Evolutionary conservation across 176 grass and related monocot species (phyloP).

Genomic region (Musa beccarii): DNA sequence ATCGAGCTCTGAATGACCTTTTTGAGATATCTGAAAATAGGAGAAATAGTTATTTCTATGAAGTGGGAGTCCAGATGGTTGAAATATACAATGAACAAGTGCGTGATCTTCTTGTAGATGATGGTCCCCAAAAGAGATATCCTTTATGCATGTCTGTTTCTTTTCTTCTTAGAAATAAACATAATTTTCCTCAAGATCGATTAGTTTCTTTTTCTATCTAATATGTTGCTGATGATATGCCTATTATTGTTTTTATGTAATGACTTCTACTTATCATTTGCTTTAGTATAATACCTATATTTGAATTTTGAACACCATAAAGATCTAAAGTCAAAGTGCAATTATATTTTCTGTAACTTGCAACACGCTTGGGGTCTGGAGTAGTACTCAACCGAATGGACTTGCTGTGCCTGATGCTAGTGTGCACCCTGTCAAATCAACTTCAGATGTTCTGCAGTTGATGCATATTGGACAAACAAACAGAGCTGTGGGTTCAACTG

Average conservation of each 20-base stretch:
- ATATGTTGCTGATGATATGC: background rate
- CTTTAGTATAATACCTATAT: too few species aligned
- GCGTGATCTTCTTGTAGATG: conserved; percentile 13
- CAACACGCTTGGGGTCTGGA: conserved; percentile 14
- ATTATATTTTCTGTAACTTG: conserved; percentile 2
- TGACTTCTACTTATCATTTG: too few species aligned
- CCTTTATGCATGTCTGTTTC: background rate
- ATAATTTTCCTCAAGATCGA: background rate
- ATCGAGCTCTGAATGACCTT: conserved; percentile 19
- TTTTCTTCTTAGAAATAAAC: background rate
- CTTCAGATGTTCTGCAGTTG: conserved; percentile 15
- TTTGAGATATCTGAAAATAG: conserved; percentile 12
- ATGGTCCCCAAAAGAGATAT: conserved; percentile 21
- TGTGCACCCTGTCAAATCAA: conserved; percentile 16
- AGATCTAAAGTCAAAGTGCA: background rate
- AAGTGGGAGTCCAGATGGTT: conserved; percentile 23
- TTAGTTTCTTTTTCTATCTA: background rate
- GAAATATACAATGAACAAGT: conserved; percentile 26
- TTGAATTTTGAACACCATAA: background rate
- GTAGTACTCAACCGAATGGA: conserved; percentile 19
- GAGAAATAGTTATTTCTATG: conserved; percentile 15
- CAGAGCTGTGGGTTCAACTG: conserved; percentile 24
- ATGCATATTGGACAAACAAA: conserved; percentile 22
- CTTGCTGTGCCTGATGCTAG: conserved; percentile 20
- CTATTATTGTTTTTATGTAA: too few species aligned